Percentiles rank a stretch among this genome's conserved stretches.
These are phyloP conservation scores for Rhizopus sp. DNA, from an alignment of 371 early-diverging fungal genomes.

Conservation along the genomic window DNA sequence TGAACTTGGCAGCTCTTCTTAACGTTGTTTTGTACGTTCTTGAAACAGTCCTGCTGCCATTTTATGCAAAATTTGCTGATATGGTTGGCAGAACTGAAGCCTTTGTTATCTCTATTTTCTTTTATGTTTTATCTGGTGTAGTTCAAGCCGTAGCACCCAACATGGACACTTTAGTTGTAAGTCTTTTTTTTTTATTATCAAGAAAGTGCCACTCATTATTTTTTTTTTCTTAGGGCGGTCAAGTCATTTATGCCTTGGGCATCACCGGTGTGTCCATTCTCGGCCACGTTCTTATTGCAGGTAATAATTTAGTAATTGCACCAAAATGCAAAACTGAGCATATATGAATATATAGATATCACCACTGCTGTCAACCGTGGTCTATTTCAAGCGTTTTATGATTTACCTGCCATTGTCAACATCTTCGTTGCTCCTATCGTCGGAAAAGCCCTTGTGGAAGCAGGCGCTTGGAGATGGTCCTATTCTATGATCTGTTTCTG, in stretches of 20 bases:
- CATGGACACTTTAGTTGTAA: slow-evolving; percentile 21
- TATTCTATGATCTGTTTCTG: slow-evolving; percentile 30
- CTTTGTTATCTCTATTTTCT: slow-evolving; percentile 19
- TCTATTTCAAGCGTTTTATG: slow-evolving; percentile 38
- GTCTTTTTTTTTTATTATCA: not conserved
- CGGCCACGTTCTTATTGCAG: slow-evolving; percentile 42
- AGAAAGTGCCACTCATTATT: not conserved
- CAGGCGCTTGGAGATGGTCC: slow-evolving; percentile 30
- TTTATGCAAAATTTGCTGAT: slow-evolving; percentile 32
- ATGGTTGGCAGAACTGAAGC: slow-evolving; percentile 27
- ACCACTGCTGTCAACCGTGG: slow-evolving; percentile 38
- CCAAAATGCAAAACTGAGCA: not conserved
- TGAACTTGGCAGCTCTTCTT: slow-evolving; percentile 19
- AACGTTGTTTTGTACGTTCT: slow-evolving; percentile 24
- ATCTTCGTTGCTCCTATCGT: slow-evolving; percentile 32
- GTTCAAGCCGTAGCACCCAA: slow-evolving; percentile 24
- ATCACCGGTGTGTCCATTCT: slow-evolving; percentile 33
- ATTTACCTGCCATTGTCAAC: slow-evolving; percentile 33
- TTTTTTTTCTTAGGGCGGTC: slow-evolving; percentile 28
- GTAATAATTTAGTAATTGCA: slow-evolving; percentile 19
- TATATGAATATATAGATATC: slow-evolving; percentile 32
- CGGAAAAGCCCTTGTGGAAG: slow-evolving; percentile 24
- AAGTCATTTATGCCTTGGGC: slow-evolving; percentile 41
- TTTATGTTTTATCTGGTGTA: slow-evolving; percentile 23
- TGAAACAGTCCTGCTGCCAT: slow-evolving; percentile 27